phyloP scores from a whole-genome alignment of 2,329 filamentous ascomycete species.

The Fusarium chuoi region DNA sequence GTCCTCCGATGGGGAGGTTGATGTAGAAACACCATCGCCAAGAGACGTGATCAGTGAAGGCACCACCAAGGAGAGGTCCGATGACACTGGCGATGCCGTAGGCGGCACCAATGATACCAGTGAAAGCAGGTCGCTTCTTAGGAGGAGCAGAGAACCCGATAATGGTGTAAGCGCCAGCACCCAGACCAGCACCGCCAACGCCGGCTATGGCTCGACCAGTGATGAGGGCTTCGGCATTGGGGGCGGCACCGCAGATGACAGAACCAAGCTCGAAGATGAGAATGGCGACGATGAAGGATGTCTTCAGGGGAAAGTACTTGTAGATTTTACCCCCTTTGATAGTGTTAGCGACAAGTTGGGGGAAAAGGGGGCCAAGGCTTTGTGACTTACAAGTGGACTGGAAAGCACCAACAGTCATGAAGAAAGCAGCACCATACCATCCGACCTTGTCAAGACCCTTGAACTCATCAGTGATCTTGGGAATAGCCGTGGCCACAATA shows the following conservation, averaged over 20 bases:
- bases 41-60: conserved; percentile 50
- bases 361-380: conserved; percentile 12
- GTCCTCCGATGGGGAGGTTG: conserved; percentile 51
- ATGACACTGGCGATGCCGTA: conserved; percentile 52
- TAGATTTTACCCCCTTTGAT: conserved; percentile 57
- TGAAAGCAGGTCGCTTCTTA: conserved; percentile 50
- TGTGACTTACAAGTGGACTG: conserved; percentile 54
- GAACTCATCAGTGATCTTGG: conserved; percentile 65
- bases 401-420: conserved; percentile 58
- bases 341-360: conserved; percentile 31
- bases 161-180: conserved; percentile 61
- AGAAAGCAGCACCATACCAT: conserved; percentile 69
- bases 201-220: conserved; percentile 62
- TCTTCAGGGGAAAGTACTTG: conserved; percentile 64
- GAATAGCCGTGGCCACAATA: conserved; percentile 67
- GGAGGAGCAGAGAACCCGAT: conserved; percentile 56
- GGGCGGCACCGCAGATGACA: conserved; percentile 60
- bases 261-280: conserved; percentile 65
- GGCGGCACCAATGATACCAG: conserved; percentile 51
- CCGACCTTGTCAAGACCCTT: conserved; percentile 62
- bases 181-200: conserved; percentile 60
- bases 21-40: conserved; percentile 57
- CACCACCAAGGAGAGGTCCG: conserved; percentile 51
- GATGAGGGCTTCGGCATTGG: conserved; percentile 60
- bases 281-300: conserved; percentile 59